Evolutionary conservation across 495 filamentous ascomycete species (phyloP), one percentile per base, ranked within the genome.

Genomic region (Annulohypoxylon maeteangense): DNA sequence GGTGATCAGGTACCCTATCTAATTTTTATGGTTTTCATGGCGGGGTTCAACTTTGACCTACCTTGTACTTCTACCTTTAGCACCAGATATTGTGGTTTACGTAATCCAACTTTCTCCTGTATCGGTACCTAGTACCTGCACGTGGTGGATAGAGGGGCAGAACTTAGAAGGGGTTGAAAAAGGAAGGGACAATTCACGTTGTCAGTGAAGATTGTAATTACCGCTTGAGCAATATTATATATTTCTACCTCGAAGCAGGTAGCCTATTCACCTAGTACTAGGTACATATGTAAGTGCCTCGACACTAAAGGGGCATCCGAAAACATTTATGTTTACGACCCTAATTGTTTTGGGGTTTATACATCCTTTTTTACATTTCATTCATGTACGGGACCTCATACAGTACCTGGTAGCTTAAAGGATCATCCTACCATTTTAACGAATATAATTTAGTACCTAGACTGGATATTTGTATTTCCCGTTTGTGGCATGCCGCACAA

Each of bases 41-140:
- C 67, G 67, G 67, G 67, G 67, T 70, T 70, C 36, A 62, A 29
- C 27, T 23, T 62, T 47, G 23, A 56, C 20, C 18, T 62, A 32
- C n/a, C 4, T 18, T 8, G 27, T 29, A 29, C 27, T 29, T n/a
- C 18, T 62, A 32, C n/a, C 4, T 18, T 8, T n/a, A n/a, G 27
- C 6, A 29, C 27, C 6, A 29, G 27, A 6, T 29, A 29, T 29
- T 29, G 27, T 29, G 27, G 22, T 51, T 51, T 51, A 51, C 25
- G 47, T 51, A 51, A 51, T 27, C 47, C 0, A n/a, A 14, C 22
- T 29, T 51, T 27, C 22, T 51, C 23, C 23, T 25, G 22, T 51
- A 55, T 54, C 23, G 50, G 50, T 44, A 42, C 38, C 38, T 42
- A 38, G 5, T 32, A 32, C 31, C 31, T 32, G 31, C 11, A 4